Evolutionary conservation across 2,329 filamentous ascomycete species (phyloP), one percentile per base, ranked within the genome.

Genomic region (Hymenoscyphus fructigenus): DNA sequence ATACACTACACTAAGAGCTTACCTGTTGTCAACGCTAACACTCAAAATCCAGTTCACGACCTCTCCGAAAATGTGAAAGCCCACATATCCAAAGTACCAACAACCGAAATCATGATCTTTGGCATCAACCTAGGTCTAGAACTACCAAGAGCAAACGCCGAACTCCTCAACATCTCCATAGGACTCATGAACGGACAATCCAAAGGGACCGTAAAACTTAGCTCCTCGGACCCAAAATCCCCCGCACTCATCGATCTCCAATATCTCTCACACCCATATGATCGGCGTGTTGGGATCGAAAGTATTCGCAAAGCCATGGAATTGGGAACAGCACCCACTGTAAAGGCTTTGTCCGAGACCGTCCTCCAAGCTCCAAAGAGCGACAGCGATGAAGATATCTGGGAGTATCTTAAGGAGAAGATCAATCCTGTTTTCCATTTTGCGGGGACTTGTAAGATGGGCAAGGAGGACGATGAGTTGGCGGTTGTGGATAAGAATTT

Each of bases 181-280:
- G 84, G 84, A 66, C 67, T 82, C 23, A 83, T 83, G 75, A 85
- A 88, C 70, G 78, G 82, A 0, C 83, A 87, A 72, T 80, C 72
- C 76, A 87, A 82, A 5, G 90, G 90, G 14, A 83, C 80, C 1
- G 87, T 93, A 2, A 83, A 76, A 2, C 82, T 92, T 4, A 79
- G 78, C 28, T 88, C 85, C 0, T 76, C 83, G 0, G 83, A 91
- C 71, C 88, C 89, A 0, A 83, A 84, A 1, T 87, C 90, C 61
- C 77, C 81, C 3, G 89, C 89, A 0, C 76, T 83, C 2, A 88
- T 91, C 68, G 78, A 79, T 59, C 89, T 87, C 76, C 84, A 86
- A 74, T 88, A 83, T 74, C 86, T 84, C 1, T 75, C 76, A 0
- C 79, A 85, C 57, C 81, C 83, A 0, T 88, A 83, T 69, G 87